A percentile compares a stretch with the other conserved stretches of the same genome.
These are phyloP conservation scores for Verticillium tricorpus DNA, from an alignment of 2,329 filamentous ascomycete species.

Conservation along the genomic window DNA sequence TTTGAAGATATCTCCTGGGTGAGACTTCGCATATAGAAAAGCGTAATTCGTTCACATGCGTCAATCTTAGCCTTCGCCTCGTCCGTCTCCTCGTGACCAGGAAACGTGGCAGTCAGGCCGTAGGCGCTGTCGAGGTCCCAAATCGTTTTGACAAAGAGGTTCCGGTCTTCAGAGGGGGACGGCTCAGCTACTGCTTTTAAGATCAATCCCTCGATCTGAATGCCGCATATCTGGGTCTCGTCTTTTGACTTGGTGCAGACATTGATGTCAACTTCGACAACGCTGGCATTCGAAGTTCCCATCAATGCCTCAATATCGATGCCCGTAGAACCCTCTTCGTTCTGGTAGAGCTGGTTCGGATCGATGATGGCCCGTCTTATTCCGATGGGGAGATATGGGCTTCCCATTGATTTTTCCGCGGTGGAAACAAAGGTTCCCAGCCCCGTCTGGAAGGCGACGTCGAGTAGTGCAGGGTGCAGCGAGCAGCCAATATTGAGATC, in stretches of 20 bases:
- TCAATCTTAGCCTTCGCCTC: neutral
- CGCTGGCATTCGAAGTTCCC: neutral
- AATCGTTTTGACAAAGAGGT: neutral
- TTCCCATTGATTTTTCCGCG: neutral
- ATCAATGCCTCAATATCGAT: neutral
- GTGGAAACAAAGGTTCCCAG: neutral
- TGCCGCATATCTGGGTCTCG: neutral
- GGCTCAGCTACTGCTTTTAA: neutral
- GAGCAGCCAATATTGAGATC: neutral
- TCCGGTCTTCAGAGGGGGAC: neutral
- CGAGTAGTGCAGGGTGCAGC: neutral
- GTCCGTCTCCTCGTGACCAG: neutral
- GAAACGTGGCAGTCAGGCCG: neutral
- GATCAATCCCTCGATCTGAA: neutral
- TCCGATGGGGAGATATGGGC: neutral
- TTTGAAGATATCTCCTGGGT: neutral
- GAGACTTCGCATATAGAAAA: neutral
- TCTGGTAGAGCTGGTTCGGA: neutral
- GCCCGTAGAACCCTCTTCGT: neutral
- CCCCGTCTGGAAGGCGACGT: neutral
- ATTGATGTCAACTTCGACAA: neutral
- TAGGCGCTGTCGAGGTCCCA: neutral
- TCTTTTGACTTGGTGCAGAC: neutral
- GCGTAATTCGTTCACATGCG: neutral
- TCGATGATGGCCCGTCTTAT: neutral